Conservation (phyloP, 164 flowering plant species). For the Hamamelis virginiana region DNA sequence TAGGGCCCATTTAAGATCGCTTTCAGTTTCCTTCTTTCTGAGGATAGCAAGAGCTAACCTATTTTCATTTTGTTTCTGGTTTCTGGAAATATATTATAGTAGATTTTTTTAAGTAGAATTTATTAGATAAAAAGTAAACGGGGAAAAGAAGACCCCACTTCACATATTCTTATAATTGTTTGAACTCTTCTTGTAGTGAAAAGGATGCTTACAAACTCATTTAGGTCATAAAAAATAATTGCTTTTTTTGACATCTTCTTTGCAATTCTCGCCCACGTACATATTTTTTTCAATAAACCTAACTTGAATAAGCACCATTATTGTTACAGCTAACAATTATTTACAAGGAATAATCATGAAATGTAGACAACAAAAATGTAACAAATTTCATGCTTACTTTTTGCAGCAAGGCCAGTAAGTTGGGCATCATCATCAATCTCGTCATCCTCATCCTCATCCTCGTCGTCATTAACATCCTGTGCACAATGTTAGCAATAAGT, state of each 20-base stretch:
- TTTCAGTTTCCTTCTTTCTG: too few species aligned
- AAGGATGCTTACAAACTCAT: not conserved
- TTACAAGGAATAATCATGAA: not conserved
- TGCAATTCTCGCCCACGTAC: not conserved
- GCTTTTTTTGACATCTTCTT: not conserved
- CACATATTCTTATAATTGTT: too few species aligned
- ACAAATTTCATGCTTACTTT: slow-evolving; percentile 47
- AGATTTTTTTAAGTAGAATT: too few species aligned
- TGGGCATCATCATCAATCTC: slow-evolving; percentile 36
- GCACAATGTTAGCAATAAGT: not conserved
- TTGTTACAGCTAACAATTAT: not conserved
- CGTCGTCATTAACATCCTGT: slow-evolving; percentile 23
- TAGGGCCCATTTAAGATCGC: too few species aligned
- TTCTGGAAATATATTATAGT: too few species aligned
- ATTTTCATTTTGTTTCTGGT: too few species aligned
- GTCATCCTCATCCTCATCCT: slow-evolving; percentile 37
- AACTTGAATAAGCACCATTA: not conserved
- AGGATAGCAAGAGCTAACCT: too few species aligned
- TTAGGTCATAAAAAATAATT: not conserved
- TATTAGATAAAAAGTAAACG: too few species aligned
- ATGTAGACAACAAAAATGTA: not conserved
- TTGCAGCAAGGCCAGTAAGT: slow-evolving; percentile 52
- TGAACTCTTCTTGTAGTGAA: too few species aligned
- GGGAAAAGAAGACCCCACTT: too few species aligned
- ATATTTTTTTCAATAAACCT: not conserved